Evolutionary conservation across 2,329 filamentous ascomycete genomes (phyloP), one percentile per base, ranked within the genome.

Genomic region (Hawksworthiomyces lignivorus): DNA sequence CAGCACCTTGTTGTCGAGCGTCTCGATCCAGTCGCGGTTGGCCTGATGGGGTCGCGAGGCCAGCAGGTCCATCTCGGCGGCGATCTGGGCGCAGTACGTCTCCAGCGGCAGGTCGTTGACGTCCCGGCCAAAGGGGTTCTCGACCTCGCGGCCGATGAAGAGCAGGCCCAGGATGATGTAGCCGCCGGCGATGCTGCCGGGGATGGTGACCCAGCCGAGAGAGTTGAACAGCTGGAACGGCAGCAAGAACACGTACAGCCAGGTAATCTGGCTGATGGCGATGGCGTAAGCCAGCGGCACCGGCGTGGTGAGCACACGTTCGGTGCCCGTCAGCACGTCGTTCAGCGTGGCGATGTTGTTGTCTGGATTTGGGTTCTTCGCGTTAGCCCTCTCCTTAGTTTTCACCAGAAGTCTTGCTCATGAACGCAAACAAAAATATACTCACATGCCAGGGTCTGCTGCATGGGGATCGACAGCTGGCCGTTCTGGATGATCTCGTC

Each of bases 261-360:
- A 84, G 10, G 82, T 82, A 54, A 87, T 87, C 59, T 87, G 83
- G 11, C 77, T 74, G 54, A 86, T 85, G 51, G 82, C 75, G 52
- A 87, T 87, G 50, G 73, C 76, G 65, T 87, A 87, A 27, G 82
- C 83, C 38, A 82, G 69, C 0, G 83, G 83, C 1, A 87, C 67
- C 80, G 49, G 83, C 1, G 82, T 87, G 53, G 78, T 80, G 28
- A 86, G 73, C 7, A 87, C 77, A 42, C 82, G 77, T 54, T 87
- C 82, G 31, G 75, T 75, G 36, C 79, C 77, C 5, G 73, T 73
- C 27, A 84, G 67, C 36, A 78, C 71, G 49, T 87, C 82, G 52
- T 79, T 81, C 36, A 87, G 61, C 3, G 67, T 58, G 27, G 70
- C 64, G 6, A 87, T 59, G 44, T 60, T 61, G 52, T 59, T 61